Base-by-base conservation (phyloP, 352 stramenopile species). In the Phytophthora pisi region DNA sequence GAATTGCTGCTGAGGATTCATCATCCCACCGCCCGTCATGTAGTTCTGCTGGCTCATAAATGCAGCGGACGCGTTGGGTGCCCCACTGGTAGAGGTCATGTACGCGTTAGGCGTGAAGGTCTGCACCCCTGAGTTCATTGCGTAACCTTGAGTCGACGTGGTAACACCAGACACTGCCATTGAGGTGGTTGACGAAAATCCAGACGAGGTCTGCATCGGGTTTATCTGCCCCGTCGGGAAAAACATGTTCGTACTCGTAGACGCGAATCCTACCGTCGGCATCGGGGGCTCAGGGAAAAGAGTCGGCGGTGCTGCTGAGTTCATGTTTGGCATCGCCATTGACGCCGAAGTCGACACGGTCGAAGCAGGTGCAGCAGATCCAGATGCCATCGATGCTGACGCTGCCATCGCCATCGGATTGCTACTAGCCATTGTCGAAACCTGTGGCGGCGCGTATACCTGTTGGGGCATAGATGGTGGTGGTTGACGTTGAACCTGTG, bases 1-100 rank as follows among this genome's bases (percentile, higher is more conserved):
- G 56, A 91, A 86, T 53, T 86, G 81, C 58, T 89, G 74, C 51
- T 77, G 69, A 4, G 54, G 45, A 38, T 75, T 86, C 72, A 85
- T 79, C 81, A 86, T 86, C 7, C 75, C 67, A 23, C 70, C 55
- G 47, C 64, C 57, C 71, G 88, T 83, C 62, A 86, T 79, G 36
- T 70, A 86, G 64, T 84, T 82, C 42, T 66, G 78, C 23, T 78
- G 75, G 46, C 61, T 82, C 72, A 88, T 77, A 66, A 56, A 81
- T 50, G 46, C 57, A 62, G 65, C 38, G 1, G 69, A 78, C 18
- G 69, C 68, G 13, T 38, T 78, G 11, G 46, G 31, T 15, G 70
- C 24, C 3, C 59, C 57, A 69, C 57, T 74, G 1, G 52, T 64
- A 9, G 73, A 60, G 26, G 67, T 51, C 71, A 82, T 82, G 66